These are phyloP conservation scores for Linaria vulgaris DNA, from an alignment of 257 asterid genomes.

Conservation along the genomic window DNA sequence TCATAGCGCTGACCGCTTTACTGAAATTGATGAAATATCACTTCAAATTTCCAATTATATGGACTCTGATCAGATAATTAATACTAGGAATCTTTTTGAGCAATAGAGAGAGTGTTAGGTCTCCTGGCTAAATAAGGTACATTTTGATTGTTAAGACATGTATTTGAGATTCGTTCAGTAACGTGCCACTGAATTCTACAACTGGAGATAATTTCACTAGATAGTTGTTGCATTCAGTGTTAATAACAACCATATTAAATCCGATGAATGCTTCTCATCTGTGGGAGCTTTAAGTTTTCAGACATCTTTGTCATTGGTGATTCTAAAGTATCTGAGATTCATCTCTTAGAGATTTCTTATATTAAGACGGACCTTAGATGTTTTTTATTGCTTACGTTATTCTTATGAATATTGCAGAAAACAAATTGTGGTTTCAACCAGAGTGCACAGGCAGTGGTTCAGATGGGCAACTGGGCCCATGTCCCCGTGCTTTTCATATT, in stretches of 20 bases:
- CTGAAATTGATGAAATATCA: too few species aligned
- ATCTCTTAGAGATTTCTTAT: too few species aligned
- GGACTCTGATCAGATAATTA: background rate
- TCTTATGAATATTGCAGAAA: slow-evolving; percentile 56
- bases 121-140: background rate
- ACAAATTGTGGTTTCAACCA: slow-evolving; percentile 86
- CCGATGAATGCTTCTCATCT: too few species aligned
- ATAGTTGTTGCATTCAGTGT: too few species aligned
- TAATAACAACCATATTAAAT: too few species aligned
- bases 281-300: too few species aligned
- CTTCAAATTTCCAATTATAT: background rate
- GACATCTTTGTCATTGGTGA: too few species aligned
- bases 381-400: background rate
- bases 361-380: too few species aligned
- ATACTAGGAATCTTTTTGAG: background rate
- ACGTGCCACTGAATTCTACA: background rate
- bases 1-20: background rate
- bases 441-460: slow-evolving; percentile 82
- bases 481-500: slow-evolving; percentile 88
- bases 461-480: slow-evolving; percentile 78
- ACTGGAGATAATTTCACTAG: too few species aligned
- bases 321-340: too few species aligned
- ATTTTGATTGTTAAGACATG: background rate
- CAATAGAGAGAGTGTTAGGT: background rate
- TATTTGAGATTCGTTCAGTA: background rate